Evolutionary conservation across 2,329 filamentous ascomycete species (phyloP).

Genomic region (Botrytis fragariae): DNA sequence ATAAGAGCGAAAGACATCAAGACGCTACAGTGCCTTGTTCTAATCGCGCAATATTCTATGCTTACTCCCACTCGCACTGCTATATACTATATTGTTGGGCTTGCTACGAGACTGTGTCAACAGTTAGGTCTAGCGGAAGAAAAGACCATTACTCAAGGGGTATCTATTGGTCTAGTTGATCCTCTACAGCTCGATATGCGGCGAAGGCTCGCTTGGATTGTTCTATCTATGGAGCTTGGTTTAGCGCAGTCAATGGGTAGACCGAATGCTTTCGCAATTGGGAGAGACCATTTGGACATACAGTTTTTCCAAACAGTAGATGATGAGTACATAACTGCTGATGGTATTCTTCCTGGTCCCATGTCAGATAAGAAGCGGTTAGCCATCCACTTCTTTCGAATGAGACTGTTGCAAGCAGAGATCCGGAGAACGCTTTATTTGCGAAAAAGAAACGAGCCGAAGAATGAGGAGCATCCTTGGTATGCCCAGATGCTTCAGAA

Average conservation of each 20-base stretch:
- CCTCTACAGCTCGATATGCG: constrained; percentile 84
- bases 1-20: constrained; percentile 85
- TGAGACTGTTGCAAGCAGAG: constrained; percentile 83
- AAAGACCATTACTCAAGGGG: constrained; percentile 70
- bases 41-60: constrained; percentile 89
- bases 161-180: constrained; percentile 57
- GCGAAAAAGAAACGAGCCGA: constrained; percentile 73
- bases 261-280: constrained; percentile 79
- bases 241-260: constrained; percentile 85
- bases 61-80: constrained; percentile 89
- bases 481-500: constrained; percentile 77
- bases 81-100: constrained; percentile 88
- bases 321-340: constrained; percentile 76
- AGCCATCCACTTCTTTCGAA: constrained; percentile 89
- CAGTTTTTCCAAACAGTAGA: constrained; percentile 79
- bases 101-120: constrained; percentile 84
- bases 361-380: constrained; percentile 81
- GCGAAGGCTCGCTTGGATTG: constrained; percentile 81
- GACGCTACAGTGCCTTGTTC: constrained; percentile 82
- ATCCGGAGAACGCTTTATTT: constrained; percentile 85
- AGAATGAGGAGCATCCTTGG: constrained; percentile 81
- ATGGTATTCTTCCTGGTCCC: constrained; percentile 70
- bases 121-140: constrained; percentile 86
- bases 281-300: constrained; percentile 80
- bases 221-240: constrained; percentile 84